Evolutionary conservation across 2,329 filamentous ascomycete species (phyloP).

Genomic region (Aspergillus sp.): DNA sequence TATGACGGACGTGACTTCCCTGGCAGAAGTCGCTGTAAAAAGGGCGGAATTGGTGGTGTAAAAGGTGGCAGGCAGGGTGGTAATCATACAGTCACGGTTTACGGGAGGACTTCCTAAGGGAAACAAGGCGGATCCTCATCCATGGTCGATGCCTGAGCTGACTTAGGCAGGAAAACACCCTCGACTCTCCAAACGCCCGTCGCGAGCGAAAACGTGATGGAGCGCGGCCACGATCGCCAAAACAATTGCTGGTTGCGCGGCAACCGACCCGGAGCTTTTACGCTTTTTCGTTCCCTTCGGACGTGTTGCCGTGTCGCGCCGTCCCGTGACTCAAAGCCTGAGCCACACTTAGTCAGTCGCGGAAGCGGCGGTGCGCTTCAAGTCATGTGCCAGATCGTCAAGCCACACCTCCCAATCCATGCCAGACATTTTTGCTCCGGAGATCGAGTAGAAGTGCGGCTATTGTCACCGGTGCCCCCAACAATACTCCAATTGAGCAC

Average conservation of each 20-base stretch:
- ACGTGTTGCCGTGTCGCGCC: constrained; percentile 20
- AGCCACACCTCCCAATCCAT: constrained; percentile 22
- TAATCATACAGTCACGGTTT: constrained; percentile 23
- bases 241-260: constrained; percentile 41
- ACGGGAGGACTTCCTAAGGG: constrained; percentile 8
- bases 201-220: constrained; percentile 21
- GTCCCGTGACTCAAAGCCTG: constrained; percentile 18
- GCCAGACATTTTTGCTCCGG: constrained; percentile 28
- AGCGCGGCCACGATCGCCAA: constrained; percentile 21
- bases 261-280: constrained; percentile 48
- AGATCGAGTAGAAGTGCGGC: constrained; percentile 8
- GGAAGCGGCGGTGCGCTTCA: constrained; percentile 16
- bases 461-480: constrained; percentile 14
- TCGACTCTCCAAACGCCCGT: constrained; percentile 16
- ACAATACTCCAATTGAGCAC: constrained; percentile 15
- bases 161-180: constrained; percentile 18
- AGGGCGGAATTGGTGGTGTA: neutral
- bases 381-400: constrained; percentile 17
- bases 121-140: constrained; percentile 11
- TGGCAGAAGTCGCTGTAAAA: constrained; percentile 1
- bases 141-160: constrained; percentile 19
- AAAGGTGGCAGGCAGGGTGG: constrained; percentile 11
- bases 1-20: constrained; percentile 9
- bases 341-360: constrained; percentile 9
- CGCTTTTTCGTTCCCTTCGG: constrained; percentile 7